These are phyloP conservation scores for Lecanicillium sp. DNA, from an alignment of 2,329 filamentous ascomycete species.

Conservation along the genomic window DNA sequence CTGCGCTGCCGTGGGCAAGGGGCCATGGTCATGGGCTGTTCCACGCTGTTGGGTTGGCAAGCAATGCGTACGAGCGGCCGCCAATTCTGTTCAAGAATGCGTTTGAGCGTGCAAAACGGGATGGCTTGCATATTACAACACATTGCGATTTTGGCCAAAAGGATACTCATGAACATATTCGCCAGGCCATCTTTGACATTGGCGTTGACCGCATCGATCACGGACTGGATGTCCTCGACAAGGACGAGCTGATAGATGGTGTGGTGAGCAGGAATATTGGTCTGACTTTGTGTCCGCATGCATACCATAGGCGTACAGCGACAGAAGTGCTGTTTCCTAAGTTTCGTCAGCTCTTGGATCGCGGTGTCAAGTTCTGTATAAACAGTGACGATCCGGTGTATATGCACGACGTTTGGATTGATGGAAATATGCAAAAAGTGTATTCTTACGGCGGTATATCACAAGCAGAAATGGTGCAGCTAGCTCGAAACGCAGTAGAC, in stretches of 20 bases:
- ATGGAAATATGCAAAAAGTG: slow-evolving; percentile 35
- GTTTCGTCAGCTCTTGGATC: slow-evolving; percentile 45
- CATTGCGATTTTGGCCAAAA: slow-evolving; percentile 44
- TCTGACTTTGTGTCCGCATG: slow-evolving; percentile 57
- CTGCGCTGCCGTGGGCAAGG: slow-evolving; percentile 28
- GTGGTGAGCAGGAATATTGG: slow-evolving; percentile 48
- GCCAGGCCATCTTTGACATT: slow-evolving; percentile 51
- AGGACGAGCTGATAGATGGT: slow-evolving; percentile 45
- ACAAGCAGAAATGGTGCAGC: slow-evolving; percentile 31
- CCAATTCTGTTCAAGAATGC: slow-evolving; percentile 33
- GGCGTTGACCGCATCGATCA: slow-evolving; percentile 62
- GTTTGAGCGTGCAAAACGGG: slow-evolving; percentile 25
- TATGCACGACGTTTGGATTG: slow-evolving; percentile 53
- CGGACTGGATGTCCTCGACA: slow-evolving; percentile 55
- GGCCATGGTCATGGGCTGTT: slow-evolving; percentile 26
- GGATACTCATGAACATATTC: slow-evolving; percentile 42
- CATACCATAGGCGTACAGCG: slow-evolving; percentile 12
- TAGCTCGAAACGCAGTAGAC: slow-evolving; percentile 33
- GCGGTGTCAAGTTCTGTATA: slow-evolving; percentile 57
- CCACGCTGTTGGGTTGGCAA: slow-evolving; percentile 37
- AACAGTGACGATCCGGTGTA: slow-evolving; percentile 67
- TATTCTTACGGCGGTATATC: slow-evolving; percentile 30
- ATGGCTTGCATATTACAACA: slow-evolving; percentile 36
- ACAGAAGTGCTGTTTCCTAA: slow-evolving; percentile 40
- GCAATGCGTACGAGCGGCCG: slow-evolving; percentile 36